Conservation (phyloP, 192 early-diverging fungal genomes). For the Phycomyces blakesleeanus region DNA sequence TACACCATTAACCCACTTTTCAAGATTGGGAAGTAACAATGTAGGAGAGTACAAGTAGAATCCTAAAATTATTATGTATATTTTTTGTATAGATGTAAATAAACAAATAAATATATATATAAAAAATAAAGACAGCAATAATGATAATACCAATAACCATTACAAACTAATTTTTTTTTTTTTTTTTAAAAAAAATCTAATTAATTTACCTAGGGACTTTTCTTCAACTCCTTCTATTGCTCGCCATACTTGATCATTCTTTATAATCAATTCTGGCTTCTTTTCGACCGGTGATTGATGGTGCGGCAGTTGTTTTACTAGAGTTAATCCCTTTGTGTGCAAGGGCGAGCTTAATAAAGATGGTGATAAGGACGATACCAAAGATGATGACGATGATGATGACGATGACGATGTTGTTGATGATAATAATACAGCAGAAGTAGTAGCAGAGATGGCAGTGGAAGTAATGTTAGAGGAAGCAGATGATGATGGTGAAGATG, state of each 20-base stretch:
- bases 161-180: no score
- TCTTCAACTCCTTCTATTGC: slow-evolving; percentile 24
- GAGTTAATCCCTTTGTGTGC: neutral
- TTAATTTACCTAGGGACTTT: slow-evolving; percentile 18
- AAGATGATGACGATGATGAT: slow-evolving; percentile 3
- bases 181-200: no score
- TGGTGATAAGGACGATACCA: slow-evolving; percentile 1
- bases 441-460: no score
- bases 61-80: no score
- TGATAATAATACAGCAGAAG: no score
- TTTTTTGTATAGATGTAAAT: no score
- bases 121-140: no score
- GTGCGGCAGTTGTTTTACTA: neutral
- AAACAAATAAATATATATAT: no score
- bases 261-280: slow-evolving; percentile 23
- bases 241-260: slow-evolving; percentile 30
- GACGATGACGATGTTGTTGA: no score
- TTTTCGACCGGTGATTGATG: neutral
- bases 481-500: slow-evolving; percentile 7
- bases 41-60: slow-evolving; percentile 45
- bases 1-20: slow-evolving; percentile 48
- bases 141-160: no score
- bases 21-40: slow-evolving; percentile 42
- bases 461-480: no score
- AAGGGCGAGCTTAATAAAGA: neutral